Evolutionary conservation across 129 eudicot genomes (phyloP), one percentile per base, ranked within the genome.

Genomic region (Daucus carota): DNA sequence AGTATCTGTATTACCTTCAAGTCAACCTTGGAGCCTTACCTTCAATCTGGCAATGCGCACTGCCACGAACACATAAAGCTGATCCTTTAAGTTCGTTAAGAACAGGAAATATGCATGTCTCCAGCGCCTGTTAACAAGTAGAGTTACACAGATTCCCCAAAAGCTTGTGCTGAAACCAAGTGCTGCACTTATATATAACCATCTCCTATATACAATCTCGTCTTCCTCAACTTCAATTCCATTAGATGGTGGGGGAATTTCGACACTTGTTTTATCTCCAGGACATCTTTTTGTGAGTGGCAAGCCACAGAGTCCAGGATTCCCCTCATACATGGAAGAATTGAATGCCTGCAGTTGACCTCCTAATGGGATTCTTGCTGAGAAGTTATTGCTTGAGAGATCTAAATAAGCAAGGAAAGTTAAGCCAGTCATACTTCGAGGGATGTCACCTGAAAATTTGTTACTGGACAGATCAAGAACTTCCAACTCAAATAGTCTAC

Each of bases 391-490:
- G 82, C 54, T 77, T 8, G 88, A 81, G 48, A 84, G 16, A 70
- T 84, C 74, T 43, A 84, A 42, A 69, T 66, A 43, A 26, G 40
- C 66, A 44, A 84, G 75, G 47, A 42, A 70, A 45, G 50, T 45
- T 45, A 45, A 45, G 1, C 50, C 50, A 45, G 50, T 3, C 50
- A 45, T 45, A 14, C 50, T 45, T 45, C 17, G 50, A 45, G 50
- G 50, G 17, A 45, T 45, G 13, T n/a, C n/a, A n/a, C n/a, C n/a
- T n/a, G n/a, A n/a, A n/a, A n/a, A n/a, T n/a, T n/a, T n/a, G n/a
- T n/a, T 45, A 8, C 83, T 0, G 78, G 74, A 75, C 91, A 87
- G 6, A 50, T 66, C 91, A 87, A 70, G 85, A 84, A 59, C 85
- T 84, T 20, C 67, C n/a, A 0, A 38, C 65, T 59, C 84, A 86